phyloP scores from a whole-genome alignment of 2,329 filamentous ascomycete genomes.

The Zymoseptoria brevis region DNA sequence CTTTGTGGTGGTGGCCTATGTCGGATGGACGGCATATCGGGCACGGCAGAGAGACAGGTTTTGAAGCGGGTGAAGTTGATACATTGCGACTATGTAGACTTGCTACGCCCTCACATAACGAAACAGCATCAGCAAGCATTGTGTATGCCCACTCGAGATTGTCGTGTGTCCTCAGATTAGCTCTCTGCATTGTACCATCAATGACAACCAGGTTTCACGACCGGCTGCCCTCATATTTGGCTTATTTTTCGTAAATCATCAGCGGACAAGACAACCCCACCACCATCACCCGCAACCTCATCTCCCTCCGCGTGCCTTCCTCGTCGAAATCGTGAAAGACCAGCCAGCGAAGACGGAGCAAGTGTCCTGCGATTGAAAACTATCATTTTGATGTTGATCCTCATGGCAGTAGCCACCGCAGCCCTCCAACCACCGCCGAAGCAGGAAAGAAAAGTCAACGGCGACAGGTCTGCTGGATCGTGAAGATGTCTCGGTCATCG shows the following conservation, averaged over 20 bases:
- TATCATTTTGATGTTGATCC: constrained; percentile 23
- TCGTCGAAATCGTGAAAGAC: constrained; percentile 8
- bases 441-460: neutral
- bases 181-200: constrained; percentile 26
- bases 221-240: constrained; percentile 29
- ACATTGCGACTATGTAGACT: constrained; percentile 3
- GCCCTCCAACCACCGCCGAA: neutral
- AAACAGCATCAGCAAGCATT: constrained; percentile 1
- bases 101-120: neutral
- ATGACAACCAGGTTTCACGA: constrained; percentile 21
- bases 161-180: constrained; percentile 26
- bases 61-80: constrained; percentile 20
- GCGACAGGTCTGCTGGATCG: constrained; percentile 14
- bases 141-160: constrained; percentile 1
- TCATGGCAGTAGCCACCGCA: constrained; percentile 17
- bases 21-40: constrained; percentile 78
- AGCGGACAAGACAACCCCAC: constrained; percentile 18
- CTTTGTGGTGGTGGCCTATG: constrained; percentile 65
- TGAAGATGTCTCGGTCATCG: constrained; percentile 19
- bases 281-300: constrained; percentile 7
- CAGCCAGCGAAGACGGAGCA: constrained; percentile 23
- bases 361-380: constrained; percentile 33
- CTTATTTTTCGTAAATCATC: constrained; percentile 24
- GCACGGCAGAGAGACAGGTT: constrained; percentile 44
- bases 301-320: constrained; percentile 10